Base-by-base conservation (phyloP, 495 filamentous ascomycete genomes). In the Tuber aestivum region DNA sequence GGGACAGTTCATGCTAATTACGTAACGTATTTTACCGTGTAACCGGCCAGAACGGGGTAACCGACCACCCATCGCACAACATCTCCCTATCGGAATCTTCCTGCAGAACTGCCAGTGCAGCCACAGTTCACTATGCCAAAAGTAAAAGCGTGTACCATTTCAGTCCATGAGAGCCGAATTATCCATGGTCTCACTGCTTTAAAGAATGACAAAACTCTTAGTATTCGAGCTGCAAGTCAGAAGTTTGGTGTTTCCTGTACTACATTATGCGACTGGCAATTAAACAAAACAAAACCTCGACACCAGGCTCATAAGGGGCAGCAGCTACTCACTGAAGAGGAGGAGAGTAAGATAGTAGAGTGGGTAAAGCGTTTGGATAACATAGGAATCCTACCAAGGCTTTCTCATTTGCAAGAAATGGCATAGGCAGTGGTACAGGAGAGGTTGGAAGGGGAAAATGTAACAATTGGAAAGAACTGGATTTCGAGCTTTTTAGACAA, bases 341-440 rank as follows among this genome's bases (percentile, higher is more conserved):
- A 78, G 32, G 56, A 75, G 23, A 70, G 16, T 20, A 41, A 41
- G 8, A 41, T 77, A 16, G 76, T 42, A 72, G 1, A 10, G 18
- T 70, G 70, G 76, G 71, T 75, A 32, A 27, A 41, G 4, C 27
- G 21, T 45, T 77, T 77, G 9, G 45, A 74, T 32, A 41, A 45
- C 40, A 71, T 74, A 18, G 69, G 72, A n/a, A 77, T 74, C 41
- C 69, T 40, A 74, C 65, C 69, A 74, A 71, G 20, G 10, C 38
- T 74, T 18, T 9, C 40, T 5, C 44, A 77, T 45, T 27, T 74
- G 2, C 16, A 74, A 23, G 35, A 74, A 12, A 77, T 74, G 18
- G 75, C 23, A 0, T 1, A 1, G n/a, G 16, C 68, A 0, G 45
- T 77, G 0, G 18, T 76, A 1, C 21, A 37, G 32, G 21, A 74